Percentiles rank a stretch among this genome's conserved stretches.
phyloP scores from a whole-genome alignment of 257 asterid genomes.

The Capsicum baccatum region DNA sequence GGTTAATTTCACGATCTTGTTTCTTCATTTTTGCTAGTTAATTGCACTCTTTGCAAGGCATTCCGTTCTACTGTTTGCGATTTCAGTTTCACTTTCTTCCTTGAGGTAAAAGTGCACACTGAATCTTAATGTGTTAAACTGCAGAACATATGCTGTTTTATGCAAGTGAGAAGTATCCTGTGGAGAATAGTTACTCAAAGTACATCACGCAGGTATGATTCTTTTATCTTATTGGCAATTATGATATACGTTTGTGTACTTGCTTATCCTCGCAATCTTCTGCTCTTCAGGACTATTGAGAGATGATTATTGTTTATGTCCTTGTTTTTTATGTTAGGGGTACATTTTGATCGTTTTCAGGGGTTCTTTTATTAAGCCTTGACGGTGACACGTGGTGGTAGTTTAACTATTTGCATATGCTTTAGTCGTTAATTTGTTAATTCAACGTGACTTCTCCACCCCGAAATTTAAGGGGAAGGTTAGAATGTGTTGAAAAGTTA shows the following conservation, averaged over 20 bases:
- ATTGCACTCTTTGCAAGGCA: background rate
- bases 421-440: slow-evolving; percentile 17
- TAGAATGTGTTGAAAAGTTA: background rate
- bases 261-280: slow-evolving; percentile 1
- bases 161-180: slow-evolving; percentile 94
- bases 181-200: slow-evolving; percentile 92
- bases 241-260: slow-evolving; percentile 12
- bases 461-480: slow-evolving; percentile 4
- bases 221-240: slow-evolving; percentile 15
- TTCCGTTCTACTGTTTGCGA: background rate
- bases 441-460: slow-evolving; percentile 18
- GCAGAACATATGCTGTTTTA: slow-evolving; percentile 98
- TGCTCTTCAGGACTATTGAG: slow-evolving; percentile 8
- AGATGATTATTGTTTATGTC: slow-evolving; percentile 1
- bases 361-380: background rate
- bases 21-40: background rate
- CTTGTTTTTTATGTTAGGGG: background rate
- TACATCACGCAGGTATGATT: slow-evolving; percentile 79
- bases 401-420: slow-evolving; percentile 7
- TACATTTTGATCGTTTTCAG: background rate
- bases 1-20: background rate
- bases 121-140: slow-evolving; percentile 33
- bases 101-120: background rate
- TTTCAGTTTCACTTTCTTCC: background rate
- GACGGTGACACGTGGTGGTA: background rate